Conservation (phyloP, 2,329 filamentous ascomycete species). For the Xylariaceae sp. region DNA sequence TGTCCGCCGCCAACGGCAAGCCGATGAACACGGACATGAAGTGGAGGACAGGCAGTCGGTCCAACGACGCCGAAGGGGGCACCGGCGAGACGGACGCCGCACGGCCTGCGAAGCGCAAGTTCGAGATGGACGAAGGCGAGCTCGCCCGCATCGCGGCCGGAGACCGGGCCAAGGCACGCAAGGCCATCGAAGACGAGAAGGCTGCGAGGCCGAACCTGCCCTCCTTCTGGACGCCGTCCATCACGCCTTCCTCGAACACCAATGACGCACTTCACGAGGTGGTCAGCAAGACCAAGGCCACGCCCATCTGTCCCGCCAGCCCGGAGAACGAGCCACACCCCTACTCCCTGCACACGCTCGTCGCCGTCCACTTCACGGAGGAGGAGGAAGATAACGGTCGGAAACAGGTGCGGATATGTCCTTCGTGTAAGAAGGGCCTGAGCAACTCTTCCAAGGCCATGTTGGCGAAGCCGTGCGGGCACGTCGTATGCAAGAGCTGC, state of each 20-base stretch:
- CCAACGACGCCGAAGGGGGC: slow-evolving; percentile 26
- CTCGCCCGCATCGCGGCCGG: slow-evolving; percentile 64
- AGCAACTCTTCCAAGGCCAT: slow-evolving; percentile 79
- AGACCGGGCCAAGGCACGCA: slow-evolving; percentile 66
- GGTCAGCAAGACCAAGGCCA: slow-evolving; percentile 59
- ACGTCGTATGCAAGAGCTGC: slow-evolving; percentile 84
- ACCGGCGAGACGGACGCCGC: slow-evolving; percentile 9
- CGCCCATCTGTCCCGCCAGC: slow-evolving; percentile 74
- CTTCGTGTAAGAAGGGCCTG: slow-evolving; percentile 77
- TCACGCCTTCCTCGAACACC: slow-evolving; percentile 66
- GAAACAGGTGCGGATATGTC: slow-evolving; percentile 56
- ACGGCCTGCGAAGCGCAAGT: slow-evolving; percentile 64
- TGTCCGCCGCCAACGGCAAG: neutral
- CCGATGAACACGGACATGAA: neutral
- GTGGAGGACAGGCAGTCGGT: slow-evolving; percentile 25
- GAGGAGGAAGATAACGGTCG: slow-evolving; percentile 50
- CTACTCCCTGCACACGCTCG: slow-evolving; percentile 74
- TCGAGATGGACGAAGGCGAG: slow-evolving; percentile 74
- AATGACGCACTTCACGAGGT: slow-evolving; percentile 52
- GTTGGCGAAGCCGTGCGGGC: slow-evolving; percentile 82
- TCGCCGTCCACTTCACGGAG: slow-evolving; percentile 72
- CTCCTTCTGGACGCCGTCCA: slow-evolving; percentile 89
- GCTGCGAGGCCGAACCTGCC: slow-evolving; percentile 65
- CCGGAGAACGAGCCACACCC: slow-evolving; percentile 61
- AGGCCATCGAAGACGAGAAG: slow-evolving; percentile 69